phyloP scores from a whole-genome alignment of 495 filamentous ascomycete genomes.

The Paragyromitra xinjiangensis region DNA sequence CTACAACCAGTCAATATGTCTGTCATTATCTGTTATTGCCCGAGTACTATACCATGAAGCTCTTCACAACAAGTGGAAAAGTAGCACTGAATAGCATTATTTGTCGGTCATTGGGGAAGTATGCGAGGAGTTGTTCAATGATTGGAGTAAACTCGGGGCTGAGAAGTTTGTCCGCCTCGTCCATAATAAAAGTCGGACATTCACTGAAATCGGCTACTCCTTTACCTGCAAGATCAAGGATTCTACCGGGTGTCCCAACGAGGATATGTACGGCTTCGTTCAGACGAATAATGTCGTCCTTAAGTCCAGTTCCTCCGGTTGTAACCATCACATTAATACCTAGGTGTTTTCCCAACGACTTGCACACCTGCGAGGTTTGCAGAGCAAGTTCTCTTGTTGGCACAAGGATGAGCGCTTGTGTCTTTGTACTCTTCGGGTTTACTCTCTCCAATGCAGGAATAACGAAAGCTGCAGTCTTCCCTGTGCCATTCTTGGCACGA shows the following conservation, averaged over 20 bases:
- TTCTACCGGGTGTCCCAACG: slow-evolving; percentile 94
- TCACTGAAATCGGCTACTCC: slow-evolving; percentile 94
- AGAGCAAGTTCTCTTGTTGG: slow-evolving; percentile 97
- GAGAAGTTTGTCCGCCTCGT: slow-evolving; percentile 96
- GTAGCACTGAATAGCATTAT: slow-evolving; percentile 99
- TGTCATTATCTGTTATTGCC: slow-evolving; percentile 23
- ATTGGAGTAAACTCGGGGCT: slow-evolving; percentile 96
- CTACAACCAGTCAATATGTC: slow-evolving; percentile 55
- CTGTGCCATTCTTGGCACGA: slow-evolving; percentile 96
- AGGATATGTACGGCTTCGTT: slow-evolving; percentile 96
- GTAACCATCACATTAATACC: slow-evolving; percentile 99
- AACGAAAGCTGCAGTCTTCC: slow-evolving; percentile 97
- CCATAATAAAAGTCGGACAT: slow-evolving; percentile 98
- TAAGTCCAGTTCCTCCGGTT: slow-evolving; percentile 90
- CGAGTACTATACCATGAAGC: slow-evolving; percentile 73
- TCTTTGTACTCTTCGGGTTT: slow-evolving; percentile 93
- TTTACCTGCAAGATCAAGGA: slow-evolving; percentile 93
- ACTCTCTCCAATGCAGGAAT: slow-evolving; percentile 95
- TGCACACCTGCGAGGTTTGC: slow-evolving; percentile 98
- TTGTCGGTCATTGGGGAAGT: slow-evolving; percentile 94
- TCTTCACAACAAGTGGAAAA: slow-evolving; percentile 94
- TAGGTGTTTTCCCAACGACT: slow-evolving; percentile 94
- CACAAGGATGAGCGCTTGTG: slow-evolving; percentile 93
- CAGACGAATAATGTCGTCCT: slow-evolving; percentile 95
- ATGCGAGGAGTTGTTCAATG: slow-evolving; percentile 91